Conservation (phyloP, 2,329 filamentous ascomycete genomes). For the Dactylonectria macrodidyma region DNA sequence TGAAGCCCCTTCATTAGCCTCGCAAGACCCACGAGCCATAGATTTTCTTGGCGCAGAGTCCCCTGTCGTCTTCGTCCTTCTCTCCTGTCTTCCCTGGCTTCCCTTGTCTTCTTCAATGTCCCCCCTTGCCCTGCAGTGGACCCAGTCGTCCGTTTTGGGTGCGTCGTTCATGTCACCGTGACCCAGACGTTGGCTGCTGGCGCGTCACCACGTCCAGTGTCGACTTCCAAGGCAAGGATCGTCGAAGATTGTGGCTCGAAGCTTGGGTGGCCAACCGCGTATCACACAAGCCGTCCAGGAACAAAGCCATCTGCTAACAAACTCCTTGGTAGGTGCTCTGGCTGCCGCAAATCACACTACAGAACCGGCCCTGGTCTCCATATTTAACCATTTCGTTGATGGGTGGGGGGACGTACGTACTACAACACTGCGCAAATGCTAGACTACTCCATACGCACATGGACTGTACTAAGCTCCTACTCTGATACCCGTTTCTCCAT, state of each 20-base stretch:
- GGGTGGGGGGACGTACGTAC: conserved; percentile 19
- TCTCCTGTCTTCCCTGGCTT: not conserved
- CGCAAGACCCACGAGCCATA: not conserved
- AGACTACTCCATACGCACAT: no score
- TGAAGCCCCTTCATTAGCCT: conserved; percentile 25
- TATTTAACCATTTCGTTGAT: conserved; percentile 11
- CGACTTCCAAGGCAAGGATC: not conserved
- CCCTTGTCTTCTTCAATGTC: no score
- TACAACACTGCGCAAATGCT: no score
- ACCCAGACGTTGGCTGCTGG: conserved; percentile 22
- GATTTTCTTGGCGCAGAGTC: not conserved
- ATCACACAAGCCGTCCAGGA: conserved; percentile 5
- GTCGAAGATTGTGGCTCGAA: not conserved
- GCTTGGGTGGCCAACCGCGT: not conserved
- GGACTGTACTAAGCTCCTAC: conserved; percentile 17
- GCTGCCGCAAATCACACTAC: conserved; percentile 9
- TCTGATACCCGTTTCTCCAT: conserved; percentile 8
- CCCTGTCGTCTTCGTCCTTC: not conserved
- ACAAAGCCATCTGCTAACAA: not conserved
- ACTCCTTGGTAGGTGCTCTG: not conserved
- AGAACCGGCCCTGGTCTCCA: conserved; percentile 6
- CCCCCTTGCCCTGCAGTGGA: not conserved
- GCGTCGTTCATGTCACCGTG: conserved; percentile 31
- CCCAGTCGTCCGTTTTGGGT: conserved; percentile 9
- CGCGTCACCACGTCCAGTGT: conserved; percentile 18